Percentiles rank a stretch among this genome's conserved stretches.
Evolutionary conservation across 2,329 filamentous ascomycete species (phyloP).

Genomic region (Stagonosporopsis vannaccii): DNA sequence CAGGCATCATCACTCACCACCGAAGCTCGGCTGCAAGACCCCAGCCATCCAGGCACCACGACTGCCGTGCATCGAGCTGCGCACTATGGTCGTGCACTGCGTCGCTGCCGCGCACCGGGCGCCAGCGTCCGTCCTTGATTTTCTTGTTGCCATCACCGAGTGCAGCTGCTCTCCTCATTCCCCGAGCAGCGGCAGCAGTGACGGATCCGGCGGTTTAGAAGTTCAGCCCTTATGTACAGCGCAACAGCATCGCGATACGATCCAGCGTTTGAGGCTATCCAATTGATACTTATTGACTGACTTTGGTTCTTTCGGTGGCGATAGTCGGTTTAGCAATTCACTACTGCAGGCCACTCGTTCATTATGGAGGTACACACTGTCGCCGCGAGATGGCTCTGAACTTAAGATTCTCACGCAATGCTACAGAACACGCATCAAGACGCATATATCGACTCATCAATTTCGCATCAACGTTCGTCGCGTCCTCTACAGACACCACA

Average conservation of each 20-base stretch:
- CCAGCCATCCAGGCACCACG: constrained; percentile 8
- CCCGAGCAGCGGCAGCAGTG: constrained; percentile 6
- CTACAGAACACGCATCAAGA: background rate
- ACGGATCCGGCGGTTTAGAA: constrained; percentile 11
- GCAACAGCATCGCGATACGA: constrained; percentile 6
- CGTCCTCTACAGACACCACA: background rate
- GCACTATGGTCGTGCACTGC: constrained; percentile 4
- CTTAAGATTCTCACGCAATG: background rate
- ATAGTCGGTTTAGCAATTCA: constrained; percentile 7
- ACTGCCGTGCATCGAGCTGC: constrained; percentile 4
- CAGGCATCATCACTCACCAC: constrained; percentile 10
- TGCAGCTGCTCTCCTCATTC: constrained; percentile 17
- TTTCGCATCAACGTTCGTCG: background rate
- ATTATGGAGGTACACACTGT: constrained; percentile 9
- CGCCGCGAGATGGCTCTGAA: background rate
- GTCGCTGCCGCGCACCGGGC: constrained; percentile 7
- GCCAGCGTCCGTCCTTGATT: background rate
- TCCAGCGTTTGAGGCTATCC: background rate
- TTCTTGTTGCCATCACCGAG: background rate
- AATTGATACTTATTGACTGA: constrained; percentile 3
- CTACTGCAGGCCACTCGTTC: constrained; percentile 2
- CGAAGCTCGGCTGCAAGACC: background rate
- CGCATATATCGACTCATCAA: background rate
- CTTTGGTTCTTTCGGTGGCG: constrained; percentile 1
- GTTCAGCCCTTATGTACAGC: constrained; percentile 9